Percentiles rank a stretch among this genome's conserved stretches.
Conservation (phyloP, 768 basidiomycete species). For the Phylloporus sp. region DNA sequence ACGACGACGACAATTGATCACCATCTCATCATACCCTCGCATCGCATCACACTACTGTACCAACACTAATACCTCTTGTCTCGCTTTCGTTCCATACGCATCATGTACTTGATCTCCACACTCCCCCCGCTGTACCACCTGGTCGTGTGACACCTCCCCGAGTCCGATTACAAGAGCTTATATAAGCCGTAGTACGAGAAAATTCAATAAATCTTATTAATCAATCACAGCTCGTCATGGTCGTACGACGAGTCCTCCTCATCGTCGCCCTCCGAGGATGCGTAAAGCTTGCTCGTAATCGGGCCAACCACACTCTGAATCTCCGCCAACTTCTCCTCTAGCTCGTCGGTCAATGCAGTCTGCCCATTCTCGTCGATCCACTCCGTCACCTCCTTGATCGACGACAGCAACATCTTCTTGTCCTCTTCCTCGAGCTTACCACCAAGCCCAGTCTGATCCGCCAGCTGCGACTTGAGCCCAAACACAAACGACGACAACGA, state of each 20-base stretch:
- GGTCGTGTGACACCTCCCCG: too few relatives aligned
- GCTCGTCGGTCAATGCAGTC: slow-evolving; percentile 74
- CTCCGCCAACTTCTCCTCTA: slow-evolving; percentile 85
- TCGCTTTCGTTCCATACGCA: too few relatives aligned
- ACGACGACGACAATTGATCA: slow-evolving; percentile 21
- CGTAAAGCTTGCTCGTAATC: slow-evolving; percentile 80
- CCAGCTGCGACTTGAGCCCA: slow-evolving; percentile 81
- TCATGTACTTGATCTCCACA: too few relatives aligned
- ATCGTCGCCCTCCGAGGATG: slow-evolving; percentile 39
- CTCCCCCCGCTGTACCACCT: too few relatives aligned
- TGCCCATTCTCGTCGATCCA: slow-evolving; percentile 88
- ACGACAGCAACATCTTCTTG: slow-evolving; percentile 74
- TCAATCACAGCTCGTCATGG: slow-evolving; percentile 49
- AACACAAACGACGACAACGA: slow-evolving; percentile 77
- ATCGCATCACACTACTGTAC: slow-evolving; percentile 17
- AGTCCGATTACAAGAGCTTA: too few relatives aligned
- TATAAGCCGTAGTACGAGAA: too few relatives aligned
- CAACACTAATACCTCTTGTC: too few relatives aligned
- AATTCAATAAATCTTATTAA: neutral
- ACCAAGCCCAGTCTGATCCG: slow-evolving; percentile 85
- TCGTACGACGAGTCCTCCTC: slow-evolving; percentile 41
- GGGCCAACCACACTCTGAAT: slow-evolving; percentile 74
- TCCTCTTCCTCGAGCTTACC: slow-evolving; percentile 79
- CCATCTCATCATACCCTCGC: neutral
- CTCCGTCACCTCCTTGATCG: slow-evolving; percentile 83